Conservation (phyloP, 1,284 basidiomycete species). For the Trichosporon sp. region DNA sequence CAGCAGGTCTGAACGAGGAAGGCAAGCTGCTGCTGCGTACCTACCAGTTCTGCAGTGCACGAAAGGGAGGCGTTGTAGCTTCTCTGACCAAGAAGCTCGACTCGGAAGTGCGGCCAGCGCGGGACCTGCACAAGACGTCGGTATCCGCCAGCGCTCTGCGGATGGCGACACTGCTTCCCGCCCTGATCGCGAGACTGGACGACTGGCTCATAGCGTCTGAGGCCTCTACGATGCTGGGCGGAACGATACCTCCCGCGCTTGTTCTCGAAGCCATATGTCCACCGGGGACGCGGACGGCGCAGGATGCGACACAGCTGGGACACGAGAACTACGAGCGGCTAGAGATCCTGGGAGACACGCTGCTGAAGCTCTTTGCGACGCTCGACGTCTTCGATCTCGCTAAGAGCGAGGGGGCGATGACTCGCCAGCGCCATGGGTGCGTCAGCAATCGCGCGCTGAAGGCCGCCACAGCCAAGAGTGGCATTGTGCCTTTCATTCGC, state of each 20-base stretch:
- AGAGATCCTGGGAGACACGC: conserved; percentile 40
- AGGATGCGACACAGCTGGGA: not conserved
- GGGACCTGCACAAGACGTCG: not conserved
- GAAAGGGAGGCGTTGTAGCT: conserved; percentile 23
- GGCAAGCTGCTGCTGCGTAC: not conserved
- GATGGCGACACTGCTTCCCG: conserved; percentile 24
- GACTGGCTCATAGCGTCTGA: conserved; percentile 27
- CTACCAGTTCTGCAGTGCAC: not conserved
- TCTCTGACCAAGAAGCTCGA: not conserved
- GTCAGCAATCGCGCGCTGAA: conserved; percentile 29
- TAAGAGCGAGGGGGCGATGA: conserved; percentile 15
- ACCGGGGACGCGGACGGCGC: conserved; percentile 7
- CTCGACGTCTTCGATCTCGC: conserved; percentile 18
- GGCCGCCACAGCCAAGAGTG: conserved; percentile 17
- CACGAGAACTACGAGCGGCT: conserved; percentile 34
- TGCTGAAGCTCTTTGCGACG: conserved; percentile 33
- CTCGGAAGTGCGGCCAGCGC: not conserved
- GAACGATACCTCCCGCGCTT: conserved; percentile 6
- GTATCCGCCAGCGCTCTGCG: conserved; percentile 14
- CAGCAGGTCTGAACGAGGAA: conserved; percentile 16
- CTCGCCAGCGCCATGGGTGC: conserved; percentile 23
- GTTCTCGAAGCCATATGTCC: conserved; percentile 28
- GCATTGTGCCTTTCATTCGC: conserved; percentile 32
- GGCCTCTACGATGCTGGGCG: conserved; percentile 11
- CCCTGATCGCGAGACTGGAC: conserved; percentile 23